A percentile compares a stretch with the other conserved stretches of the same genome.
phyloP scores from a whole-genome alignment of 257 asterid species.

The Solanum lycopersicoides region DNA sequence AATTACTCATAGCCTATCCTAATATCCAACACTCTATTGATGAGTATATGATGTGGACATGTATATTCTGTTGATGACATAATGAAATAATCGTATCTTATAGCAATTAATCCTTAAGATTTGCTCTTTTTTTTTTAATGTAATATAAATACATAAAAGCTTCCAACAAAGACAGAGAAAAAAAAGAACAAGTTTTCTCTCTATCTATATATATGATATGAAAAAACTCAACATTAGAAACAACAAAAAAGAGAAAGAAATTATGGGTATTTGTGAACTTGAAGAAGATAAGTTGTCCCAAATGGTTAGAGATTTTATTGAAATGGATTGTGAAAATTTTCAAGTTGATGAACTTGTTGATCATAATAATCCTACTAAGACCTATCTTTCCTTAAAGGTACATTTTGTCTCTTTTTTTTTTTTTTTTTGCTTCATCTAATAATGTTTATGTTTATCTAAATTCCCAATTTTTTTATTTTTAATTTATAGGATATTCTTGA shows the following conservation, averaged over 20 bases:
- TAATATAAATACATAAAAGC: background rate
- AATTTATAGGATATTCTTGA: conserved; percentile 36
- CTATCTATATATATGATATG: background rate
- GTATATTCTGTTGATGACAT: background rate
- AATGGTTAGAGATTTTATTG: conserved; percentile 23
- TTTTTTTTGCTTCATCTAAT: background rate
- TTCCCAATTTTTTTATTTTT: background rate
- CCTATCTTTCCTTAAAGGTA: conserved; percentile 24
- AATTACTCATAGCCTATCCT: background rate
- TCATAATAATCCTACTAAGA: conserved; percentile 21
- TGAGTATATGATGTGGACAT: background rate
- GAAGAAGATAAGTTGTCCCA: conserved; percentile 18
- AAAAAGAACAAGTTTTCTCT: background rate
- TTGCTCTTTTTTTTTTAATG: background rate
- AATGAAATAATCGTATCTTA: background rate
- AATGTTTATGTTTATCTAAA: too few species aligned
- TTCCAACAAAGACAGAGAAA: background rate
- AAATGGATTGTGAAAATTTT: conserved; percentile 1
- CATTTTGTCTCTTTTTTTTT: too few species aligned
- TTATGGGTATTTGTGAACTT: background rate
- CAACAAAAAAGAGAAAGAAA: background rate
- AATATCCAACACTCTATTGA: background rate
- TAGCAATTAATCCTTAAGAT: background rate
- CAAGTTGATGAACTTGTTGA: conserved; percentile 4
- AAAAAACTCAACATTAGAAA: background rate